phyloP scores from a whole-genome alignment of 768 basidiomycete genomes.

The Panus rudis region DNA sequence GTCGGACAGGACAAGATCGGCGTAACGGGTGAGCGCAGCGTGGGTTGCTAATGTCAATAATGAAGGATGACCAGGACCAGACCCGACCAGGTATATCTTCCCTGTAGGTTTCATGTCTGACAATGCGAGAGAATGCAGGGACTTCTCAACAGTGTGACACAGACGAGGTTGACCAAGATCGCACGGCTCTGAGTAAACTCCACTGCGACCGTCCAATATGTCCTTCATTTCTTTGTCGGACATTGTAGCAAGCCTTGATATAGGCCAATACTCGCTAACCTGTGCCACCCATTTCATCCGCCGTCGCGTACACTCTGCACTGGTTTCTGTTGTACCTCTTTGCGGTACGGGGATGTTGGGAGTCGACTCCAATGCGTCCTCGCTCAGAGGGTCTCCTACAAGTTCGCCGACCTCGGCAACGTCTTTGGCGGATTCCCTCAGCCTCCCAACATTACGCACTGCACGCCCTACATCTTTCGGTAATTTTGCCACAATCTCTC shows the following conservation, averaged over 20 bases:
- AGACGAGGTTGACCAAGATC: constrained; percentile 14
- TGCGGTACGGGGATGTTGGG: constrained; percentile 68
- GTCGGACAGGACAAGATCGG: constrained; percentile 89
- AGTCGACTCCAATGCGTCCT: constrained; percentile 26
- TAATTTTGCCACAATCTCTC: constrained; percentile 75
- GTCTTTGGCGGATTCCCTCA: constrained; percentile 51
- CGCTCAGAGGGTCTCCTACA: constrained; percentile 26
- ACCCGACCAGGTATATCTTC: constrained; percentile 85
- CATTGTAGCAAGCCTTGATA: constrained; percentile 68
- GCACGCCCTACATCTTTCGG: constrained; percentile 70
- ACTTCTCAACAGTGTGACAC: constrained; percentile 6
- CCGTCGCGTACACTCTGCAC: constrained; percentile 36
- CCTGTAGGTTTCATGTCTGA: constrained; percentile 35
- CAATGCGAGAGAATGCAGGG: constrained; percentile 19
- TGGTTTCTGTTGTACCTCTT: constrained; percentile 37
- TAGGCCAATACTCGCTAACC: constrained; percentile 94
- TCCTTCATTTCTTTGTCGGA: constrained; percentile 58
- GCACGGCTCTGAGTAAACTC: constrained; percentile 8
- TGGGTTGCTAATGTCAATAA: constrained; percentile 87
- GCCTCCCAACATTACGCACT: constrained; percentile 61
- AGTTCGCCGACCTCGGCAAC: constrained; percentile 50
- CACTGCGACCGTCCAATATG: constrained; percentile 40
- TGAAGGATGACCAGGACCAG: constrained; percentile 92
- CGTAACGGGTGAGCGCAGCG: constrained; percentile 66
- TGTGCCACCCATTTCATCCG: constrained; percentile 93